These are phyloP conservation scores for Phytophthora litchii DNA, from an alignment of 352 stramenopile species.

Conservation along the genomic window DNA sequence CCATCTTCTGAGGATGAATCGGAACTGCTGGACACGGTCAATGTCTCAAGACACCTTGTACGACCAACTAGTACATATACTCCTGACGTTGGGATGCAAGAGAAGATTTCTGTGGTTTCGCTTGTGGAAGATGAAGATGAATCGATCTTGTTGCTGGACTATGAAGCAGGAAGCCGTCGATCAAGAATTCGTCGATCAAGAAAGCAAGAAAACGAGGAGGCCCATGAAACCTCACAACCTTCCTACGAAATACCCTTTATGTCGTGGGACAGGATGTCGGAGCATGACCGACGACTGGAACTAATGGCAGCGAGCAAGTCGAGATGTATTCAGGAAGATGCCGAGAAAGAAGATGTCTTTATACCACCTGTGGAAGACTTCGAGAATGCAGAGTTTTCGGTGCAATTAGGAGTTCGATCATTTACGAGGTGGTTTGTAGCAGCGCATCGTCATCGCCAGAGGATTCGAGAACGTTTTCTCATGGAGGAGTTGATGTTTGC, in stretches of 20 bases:
- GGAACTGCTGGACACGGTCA: neutral
- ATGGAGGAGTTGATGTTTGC: conserved; percentile 64
- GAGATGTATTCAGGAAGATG: conserved; percentile 45
- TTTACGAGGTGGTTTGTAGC: conserved; percentile 70
- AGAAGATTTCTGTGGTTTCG: conserved; percentile 55
- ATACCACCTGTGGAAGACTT: conserved; percentile 58
- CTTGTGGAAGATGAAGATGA: conserved; percentile 54
- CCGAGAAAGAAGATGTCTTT: conserved; percentile 39
- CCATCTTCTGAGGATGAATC: conserved; percentile 5
- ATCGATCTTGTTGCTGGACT: conserved; percentile 55
- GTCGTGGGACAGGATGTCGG: conserved; percentile 49
- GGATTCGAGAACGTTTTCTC: conserved; percentile 61
- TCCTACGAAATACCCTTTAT: conserved; percentile 33
- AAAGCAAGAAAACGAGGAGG: conserved; percentile 7
- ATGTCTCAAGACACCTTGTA: conserved; percentile 4
- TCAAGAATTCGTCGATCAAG: conserved; percentile 4
- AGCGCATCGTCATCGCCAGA: conserved; percentile 44
- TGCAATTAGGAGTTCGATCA: conserved; percentile 47
- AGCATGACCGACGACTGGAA: conserved; percentile 50
- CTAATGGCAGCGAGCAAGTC: conserved; percentile 65
- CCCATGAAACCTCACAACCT: conserved; percentile 7
- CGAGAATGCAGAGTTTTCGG: conserved; percentile 44
- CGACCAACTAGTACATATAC: conserved; percentile 7
- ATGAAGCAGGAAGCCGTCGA: conserved; percentile 27
- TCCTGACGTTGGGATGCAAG: conserved; percentile 29